Base-by-base conservation (phyloP, 1,284 basidiomycete species). In the Dichomitus squalens region DNA sequence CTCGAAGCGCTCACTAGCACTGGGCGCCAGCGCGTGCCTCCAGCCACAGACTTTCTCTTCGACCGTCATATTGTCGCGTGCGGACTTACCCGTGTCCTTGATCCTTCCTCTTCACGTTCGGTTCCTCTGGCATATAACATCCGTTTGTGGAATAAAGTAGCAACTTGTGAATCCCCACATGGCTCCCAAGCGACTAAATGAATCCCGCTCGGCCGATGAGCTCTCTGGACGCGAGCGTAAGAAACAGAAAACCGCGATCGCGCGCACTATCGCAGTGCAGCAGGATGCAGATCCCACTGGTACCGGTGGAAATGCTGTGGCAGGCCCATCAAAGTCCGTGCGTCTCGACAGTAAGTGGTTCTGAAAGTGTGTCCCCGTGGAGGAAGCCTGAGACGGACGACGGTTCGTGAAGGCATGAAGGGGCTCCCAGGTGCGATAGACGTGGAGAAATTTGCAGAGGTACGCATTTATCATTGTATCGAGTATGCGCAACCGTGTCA, bases 361-460 rank as follows among this genome's bases (percentile, higher is more conserved):
- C 31, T 5, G 23, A 21, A 11, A 7, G 23, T 16, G 16, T 36
- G 34, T 31, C 3, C 12, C 29, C n/a, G n/a, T 47, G n/a, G 4
- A 1, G 3, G 16, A 12, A 6, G 44, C 14, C 44, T 47, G n/a
- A 31, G 20, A 18, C 5, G 29, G 41, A 25, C n/a, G 2, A 18
- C n/a, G n/a, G n/a, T n/a, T 43, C 6, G 14, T 33, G 33, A 40
- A 88, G 86, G 80, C 47, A 74, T 81, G 69, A 77, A 79, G 51
- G 80, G 80, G 5, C 72, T 96, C 5, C 93, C 93, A 0, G 80
- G 83, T 18, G 81, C 87, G 0, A 80, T 97, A 44, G 90, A 95
- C 66, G 88, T 96, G 8, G 94, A 96, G 68, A 87, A 83, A 66
- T 96, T 96, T 69, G 82, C 88, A 9, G 88, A 95, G 79, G 94